Conservation (phyloP, 176 grass and related monocot species). For the Oryza meyeriana region DNA sequence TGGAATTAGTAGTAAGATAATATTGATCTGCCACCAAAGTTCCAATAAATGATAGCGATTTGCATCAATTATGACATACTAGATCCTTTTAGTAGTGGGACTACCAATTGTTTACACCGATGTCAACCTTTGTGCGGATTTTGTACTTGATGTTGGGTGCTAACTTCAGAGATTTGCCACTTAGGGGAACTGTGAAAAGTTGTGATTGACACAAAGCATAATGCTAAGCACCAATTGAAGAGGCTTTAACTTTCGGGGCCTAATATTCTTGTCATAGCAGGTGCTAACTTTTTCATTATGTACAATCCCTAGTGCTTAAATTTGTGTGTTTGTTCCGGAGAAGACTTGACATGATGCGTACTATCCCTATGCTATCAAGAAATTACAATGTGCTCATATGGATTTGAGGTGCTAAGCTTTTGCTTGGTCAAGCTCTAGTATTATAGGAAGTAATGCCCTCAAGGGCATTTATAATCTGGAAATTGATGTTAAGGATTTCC, state of each 20-base stretch:
- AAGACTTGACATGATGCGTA: neutral
- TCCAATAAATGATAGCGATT: neutral
- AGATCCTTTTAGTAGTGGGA: constrained; percentile 10
- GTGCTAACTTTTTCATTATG: neutral
- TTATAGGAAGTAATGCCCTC: neutral
- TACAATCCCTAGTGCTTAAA: neutral
- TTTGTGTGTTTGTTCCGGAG: neutral
- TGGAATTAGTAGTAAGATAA: neutral
- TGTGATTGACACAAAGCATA: neutral
- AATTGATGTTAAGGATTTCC: constrained; percentile 13
- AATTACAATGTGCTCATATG: neutral
- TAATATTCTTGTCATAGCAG: neutral
- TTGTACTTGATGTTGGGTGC: neutral
- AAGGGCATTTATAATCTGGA: neutral
- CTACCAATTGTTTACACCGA: neutral
- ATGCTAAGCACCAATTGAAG: neutral
- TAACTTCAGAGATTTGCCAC: neutral
- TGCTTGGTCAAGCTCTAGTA: neutral
- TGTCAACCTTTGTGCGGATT: neutral
- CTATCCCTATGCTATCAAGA: neutral
- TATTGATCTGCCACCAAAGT: neutral
- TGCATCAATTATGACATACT: neutral
- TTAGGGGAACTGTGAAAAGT: neutral
- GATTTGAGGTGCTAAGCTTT: neutral
- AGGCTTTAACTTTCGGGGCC: neutral